Evolutionary conservation across 177 flowering plant genomes (phyloP).

Genomic region (Tripterygium wilfordii): DNA sequence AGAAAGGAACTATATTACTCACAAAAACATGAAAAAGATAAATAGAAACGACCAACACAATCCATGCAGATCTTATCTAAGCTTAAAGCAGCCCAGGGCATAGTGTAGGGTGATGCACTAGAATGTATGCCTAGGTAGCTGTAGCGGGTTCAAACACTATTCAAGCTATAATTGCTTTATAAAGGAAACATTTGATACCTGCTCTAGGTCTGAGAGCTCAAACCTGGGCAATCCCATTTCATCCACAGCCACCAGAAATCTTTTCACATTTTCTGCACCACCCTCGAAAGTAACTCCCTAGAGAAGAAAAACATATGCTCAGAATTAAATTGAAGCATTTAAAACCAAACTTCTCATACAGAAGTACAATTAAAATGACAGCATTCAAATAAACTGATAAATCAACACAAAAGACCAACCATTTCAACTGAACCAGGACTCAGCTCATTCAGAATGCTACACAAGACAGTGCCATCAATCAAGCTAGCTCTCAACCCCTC

Average conservation of each 20-base stretch:
- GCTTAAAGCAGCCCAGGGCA: too few species aligned
- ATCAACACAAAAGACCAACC: conserved; percentile 18
- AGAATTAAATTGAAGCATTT: conserved; percentile 4
- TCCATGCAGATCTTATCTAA: too few species aligned
- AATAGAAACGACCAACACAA: too few species aligned
- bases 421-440: conserved; percentile 34
- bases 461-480: conserved; percentile 49
- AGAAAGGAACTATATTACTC: too few species aligned
- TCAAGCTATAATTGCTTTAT: neutral
- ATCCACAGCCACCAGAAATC: conserved; percentile 56
- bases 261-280: conserved; percentile 27
- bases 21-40: too few species aligned
- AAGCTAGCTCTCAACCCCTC: conserved; percentile 48
- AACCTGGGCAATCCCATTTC: conserved; percentile 68
- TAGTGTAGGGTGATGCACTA: too few species aligned
- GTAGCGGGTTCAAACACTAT: neutral
- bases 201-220: conserved; percentile 50
- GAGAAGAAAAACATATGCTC: conserved; percentile 4
- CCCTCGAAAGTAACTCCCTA: conserved; percentile 28
- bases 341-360: neutral
- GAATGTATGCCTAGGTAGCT: too few species aligned
- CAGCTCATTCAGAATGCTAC: conserved; percentile 42
- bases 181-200: conserved; percentile 42
- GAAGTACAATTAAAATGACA: neutral
- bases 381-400: neutral